These are phyloP conservation scores for Hymenoscyphus fraxineus DNA, from an alignment of 2,329 filamentous ascomycete species.

Conservation along the genomic window DNA sequence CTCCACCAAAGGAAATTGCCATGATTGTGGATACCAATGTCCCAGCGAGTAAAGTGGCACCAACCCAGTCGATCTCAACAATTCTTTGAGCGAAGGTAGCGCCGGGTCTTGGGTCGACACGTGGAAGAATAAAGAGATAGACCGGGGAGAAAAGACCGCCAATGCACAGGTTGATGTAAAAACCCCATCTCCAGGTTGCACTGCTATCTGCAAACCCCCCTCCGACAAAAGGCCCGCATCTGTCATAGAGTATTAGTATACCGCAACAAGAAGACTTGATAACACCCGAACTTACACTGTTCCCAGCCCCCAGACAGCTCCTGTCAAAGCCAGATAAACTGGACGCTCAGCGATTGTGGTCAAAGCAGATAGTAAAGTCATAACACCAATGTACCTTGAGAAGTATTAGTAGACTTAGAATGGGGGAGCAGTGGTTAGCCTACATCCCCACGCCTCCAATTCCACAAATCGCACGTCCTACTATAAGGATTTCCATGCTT, in stretches of 20 bases:
- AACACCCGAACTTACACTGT: slow-evolving; percentile 1
- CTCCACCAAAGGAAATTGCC: slow-evolving; percentile 30
- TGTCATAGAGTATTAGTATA: not conserved
- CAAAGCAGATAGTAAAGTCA: slow-evolving; percentile 35
- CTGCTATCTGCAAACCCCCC: slow-evolving; percentile 32
- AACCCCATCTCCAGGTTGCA: slow-evolving; percentile 28
- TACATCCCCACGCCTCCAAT: slow-evolving; percentile 18
- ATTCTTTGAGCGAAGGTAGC: slow-evolving; percentile 13
- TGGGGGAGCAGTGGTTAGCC: not conserved
- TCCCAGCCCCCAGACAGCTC: slow-evolving; percentile 11
- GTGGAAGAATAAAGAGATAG: slow-evolving; percentile 41
- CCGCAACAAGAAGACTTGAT: not conserved
- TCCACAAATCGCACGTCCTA: slow-evolving; percentile 30
- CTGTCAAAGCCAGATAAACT: slow-evolving; percentile 9
- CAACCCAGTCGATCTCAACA: slow-evolving; percentile 26
- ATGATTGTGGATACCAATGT: slow-evolving; percentile 29
- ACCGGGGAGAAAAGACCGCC: slow-evolving; percentile 36
- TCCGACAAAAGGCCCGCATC: slow-evolving; percentile 19
- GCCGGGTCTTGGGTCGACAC: slow-evolving; percentile 31
- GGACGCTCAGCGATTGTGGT: slow-evolving; percentile 6
- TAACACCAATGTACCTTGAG: slow-evolving; percentile 23
- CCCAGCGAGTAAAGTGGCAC: slow-evolving; percentile 26
- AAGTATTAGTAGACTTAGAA: not conserved
- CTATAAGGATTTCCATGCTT: slow-evolving; percentile 27
- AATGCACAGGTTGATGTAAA: slow-evolving; percentile 51